Evolutionary conservation across 2,329 filamentous ascomycete species (phyloP).

Genomic region (Daldinia eschscholtzii): DNA sequence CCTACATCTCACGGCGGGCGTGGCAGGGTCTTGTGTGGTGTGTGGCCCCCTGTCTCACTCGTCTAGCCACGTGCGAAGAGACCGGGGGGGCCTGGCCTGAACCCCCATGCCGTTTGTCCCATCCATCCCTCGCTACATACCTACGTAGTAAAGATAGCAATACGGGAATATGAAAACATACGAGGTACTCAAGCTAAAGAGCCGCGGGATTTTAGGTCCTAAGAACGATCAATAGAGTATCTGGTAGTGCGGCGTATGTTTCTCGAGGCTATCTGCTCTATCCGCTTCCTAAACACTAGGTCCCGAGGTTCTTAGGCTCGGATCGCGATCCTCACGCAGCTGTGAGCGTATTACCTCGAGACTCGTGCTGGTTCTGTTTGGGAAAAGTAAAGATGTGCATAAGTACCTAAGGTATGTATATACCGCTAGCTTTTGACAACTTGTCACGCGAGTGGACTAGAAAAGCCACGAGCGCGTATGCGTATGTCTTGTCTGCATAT

Average conservation of each 20-base stretch:
- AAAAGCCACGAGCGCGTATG: slow-evolving; percentile 25
- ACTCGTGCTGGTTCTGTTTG: not conserved
- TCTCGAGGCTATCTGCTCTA: not conserved
- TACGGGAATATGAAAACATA: not conserved
- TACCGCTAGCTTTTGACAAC: slow-evolving; percentile 16
- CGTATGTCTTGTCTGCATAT: slow-evolving; percentile 24
- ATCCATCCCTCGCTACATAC: not conserved
- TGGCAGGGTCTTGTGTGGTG: slow-evolving; percentile 25
- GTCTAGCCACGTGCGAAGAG: slow-evolving; percentile 40
- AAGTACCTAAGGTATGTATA: not conserved
- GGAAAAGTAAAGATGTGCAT: slow-evolving; percentile 16
- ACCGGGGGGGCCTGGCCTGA: slow-evolving; percentile 18
- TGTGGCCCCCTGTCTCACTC: slow-evolving; percentile 23
- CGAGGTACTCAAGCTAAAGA: not conserved
- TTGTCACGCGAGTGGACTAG: slow-evolving; percentile 20
- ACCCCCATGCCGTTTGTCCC: slow-evolving; percentile 11
- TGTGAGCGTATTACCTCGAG: not conserved
- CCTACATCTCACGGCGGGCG: slow-evolving; percentile 38
- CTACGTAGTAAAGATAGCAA: not conserved
- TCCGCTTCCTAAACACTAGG: not conserved
- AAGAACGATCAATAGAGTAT: not conserved
- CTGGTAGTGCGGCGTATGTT: not conserved
- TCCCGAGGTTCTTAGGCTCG: not conserved
- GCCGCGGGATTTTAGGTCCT: not conserved
- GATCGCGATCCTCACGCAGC: slow-evolving; percentile 16